These are phyloP conservation scores for Trypanosoma cruzi DNA, from an alignment of 208 protist genomes.

Conservation along the genomic window DNA sequence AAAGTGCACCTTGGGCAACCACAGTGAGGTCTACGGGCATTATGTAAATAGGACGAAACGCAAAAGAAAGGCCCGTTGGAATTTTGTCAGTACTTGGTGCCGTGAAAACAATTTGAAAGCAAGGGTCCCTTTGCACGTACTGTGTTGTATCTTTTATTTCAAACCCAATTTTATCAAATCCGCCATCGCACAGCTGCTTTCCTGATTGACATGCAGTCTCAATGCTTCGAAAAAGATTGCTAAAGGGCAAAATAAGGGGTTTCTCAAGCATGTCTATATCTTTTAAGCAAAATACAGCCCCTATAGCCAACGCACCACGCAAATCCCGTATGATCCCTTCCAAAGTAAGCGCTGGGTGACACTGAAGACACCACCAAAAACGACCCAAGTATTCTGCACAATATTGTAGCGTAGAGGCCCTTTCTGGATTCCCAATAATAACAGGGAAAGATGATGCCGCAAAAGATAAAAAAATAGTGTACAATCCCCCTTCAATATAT, in stretches of 20 bases:
- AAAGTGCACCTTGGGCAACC: conserved; percentile 48
- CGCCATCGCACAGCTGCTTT: conserved; percentile 1
- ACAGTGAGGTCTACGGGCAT: conserved; percentile 35
- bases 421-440: conserved; percentile 9
- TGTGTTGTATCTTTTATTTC: conserved; percentile 29
- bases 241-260: conserved; percentile 29
- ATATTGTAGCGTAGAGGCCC: conserved; percentile 15
- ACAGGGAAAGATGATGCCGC: conserved; percentile 24
- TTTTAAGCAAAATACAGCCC: conserved; percentile 62
- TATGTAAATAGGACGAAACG: conserved; percentile 54
- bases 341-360: conserved; percentile 34
- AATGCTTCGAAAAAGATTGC: conserved; percentile 21
- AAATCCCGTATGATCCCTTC: conserved; percentile 45
- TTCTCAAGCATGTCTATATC: conserved; percentile 47
- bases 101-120: conserved; percentile 49
- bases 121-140: conserved; percentile 25
- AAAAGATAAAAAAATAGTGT: conserved; percentile 26
- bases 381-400: conserved; percentile 52
- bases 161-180: conserved; percentile 28
- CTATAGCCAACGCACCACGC: conserved; percentile 60
- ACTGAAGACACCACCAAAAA: conserved; percentile 65
- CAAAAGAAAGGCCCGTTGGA: conserved; percentile 33
- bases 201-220: conserved; percentile 12
- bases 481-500: conserved; percentile 35
- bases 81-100: conserved; percentile 26